Conservation (phyloP, 192 early-diverging fungal species). For the Chytriomyces hyalinus region DNA sequence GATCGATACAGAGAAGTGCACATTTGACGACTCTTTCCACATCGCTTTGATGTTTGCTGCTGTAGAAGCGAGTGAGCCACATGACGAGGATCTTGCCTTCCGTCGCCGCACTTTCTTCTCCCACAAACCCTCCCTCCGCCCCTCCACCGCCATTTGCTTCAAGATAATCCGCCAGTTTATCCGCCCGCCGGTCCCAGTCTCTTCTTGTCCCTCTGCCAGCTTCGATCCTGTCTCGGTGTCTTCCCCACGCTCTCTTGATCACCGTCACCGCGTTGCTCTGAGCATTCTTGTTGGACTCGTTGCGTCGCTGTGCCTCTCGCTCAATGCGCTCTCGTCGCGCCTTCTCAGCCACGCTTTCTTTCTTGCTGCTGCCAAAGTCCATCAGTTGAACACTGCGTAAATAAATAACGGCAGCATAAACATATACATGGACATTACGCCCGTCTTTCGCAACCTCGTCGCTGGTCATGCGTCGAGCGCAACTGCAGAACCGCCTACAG, state of each 20-base stretch:
- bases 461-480: background rate
- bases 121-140: too few species aligned
- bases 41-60: background rate
- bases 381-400: background rate
- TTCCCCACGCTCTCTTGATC: background rate
- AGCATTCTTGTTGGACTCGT: background rate
- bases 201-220: background rate
- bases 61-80: too few species aligned
- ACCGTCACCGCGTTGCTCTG: background rate
- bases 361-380: conserved; percentile 12
- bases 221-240: background rate
- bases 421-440: too few species aligned
- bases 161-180: background rate
- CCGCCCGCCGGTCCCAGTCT: background rate
- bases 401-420: too few species aligned
- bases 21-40: background rate
- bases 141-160: background rate
- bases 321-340: conserved; percentile 22
- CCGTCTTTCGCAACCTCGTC: too few species aligned
- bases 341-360: conserved; percentile 16
- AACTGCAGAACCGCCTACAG: background rate
- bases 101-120: too few species aligned
- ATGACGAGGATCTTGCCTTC: too few species aligned
- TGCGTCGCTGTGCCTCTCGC: background rate
- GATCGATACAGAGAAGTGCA: background rate